These are phyloP conservation scores for Spongospora subterranea DNA, from an alignment of 208 protist genomes.

Conservation along the genomic window DNA sequence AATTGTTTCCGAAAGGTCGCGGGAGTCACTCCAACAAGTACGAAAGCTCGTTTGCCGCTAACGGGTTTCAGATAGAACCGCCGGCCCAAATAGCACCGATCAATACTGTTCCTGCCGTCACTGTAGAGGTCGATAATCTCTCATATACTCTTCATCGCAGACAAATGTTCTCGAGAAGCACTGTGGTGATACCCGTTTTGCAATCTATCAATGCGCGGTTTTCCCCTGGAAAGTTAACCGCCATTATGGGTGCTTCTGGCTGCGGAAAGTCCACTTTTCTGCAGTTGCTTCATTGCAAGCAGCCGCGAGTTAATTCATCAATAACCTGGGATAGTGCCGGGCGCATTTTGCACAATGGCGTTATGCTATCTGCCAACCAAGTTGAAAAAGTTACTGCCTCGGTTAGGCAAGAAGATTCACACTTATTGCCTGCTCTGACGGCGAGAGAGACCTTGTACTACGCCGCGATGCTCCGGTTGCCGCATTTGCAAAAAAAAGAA, in stretches of 20 bases:
- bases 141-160: not conserved
- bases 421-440: constrained; percentile 33
- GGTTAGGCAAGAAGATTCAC: constrained; percentile 27
- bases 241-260: constrained; percentile 7
- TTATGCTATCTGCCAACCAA: not conserved
- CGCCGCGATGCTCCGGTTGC: not conserved
- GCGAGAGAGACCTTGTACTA: constrained; percentile 25
- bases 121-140: not conserved
- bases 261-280: constrained; percentile 12
- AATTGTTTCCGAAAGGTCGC: not conserved
- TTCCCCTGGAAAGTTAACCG: not conserved
- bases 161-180: not conserved
- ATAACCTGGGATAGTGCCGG: not conserved
- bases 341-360: constrained; percentile 31
- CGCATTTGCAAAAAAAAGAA: not conserved
- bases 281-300: not conserved
- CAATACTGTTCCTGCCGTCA: not conserved
- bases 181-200: no score
- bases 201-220: not conserved
- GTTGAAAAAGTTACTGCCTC: not conserved
- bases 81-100: not conserved
- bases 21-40: not conserved
- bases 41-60: not conserved
- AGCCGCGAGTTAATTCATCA: not conserved
- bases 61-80: not conserved